Evolutionary conservation across 1,284 basidiomycete species (phyloP), one percentile per base, ranked within the genome.

Genomic region (Papiliotrema fonsecae): DNA sequence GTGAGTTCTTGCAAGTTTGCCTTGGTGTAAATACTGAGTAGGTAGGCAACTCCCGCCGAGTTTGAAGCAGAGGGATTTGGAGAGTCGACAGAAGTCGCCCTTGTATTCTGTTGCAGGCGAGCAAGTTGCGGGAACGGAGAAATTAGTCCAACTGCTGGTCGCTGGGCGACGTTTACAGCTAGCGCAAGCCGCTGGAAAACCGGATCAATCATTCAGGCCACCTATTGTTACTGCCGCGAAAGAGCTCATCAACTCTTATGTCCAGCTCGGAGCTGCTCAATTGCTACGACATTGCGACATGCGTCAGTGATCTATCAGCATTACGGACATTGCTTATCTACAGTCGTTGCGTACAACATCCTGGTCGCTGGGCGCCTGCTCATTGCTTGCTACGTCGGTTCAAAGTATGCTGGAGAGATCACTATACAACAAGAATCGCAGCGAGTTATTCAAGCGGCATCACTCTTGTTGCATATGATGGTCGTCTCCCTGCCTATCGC

Each of bases 261-360:
- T 43, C 28, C 41, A 43, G 41, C 28, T 43, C 5, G 41, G 41
- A 6, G 41, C 41, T 14, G 27, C 41, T 30, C 41, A 43, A 26
- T 26, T 43, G n/a, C 41, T 43, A 19, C 41, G 41, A 9, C 41
- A 43, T 22, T 43, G 41, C 22, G 41, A 43, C 16, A 43, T 43
- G 41, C 41, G 41, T 43, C 18, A 43, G 41, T 43, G 28, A 28
- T 3, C 18, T 30, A 26, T 27, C n/a, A 6, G 6, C 22, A 13
- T 27, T 3, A 31, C n/a, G 3, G n/a, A n/a, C n/a, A n/a, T n/a
- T 6, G 41, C 41, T 43, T 14, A 43, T 36, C 6, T 5, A 3
- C 25, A 43, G 41, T 43, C 28, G 41, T 43, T 14, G 41, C 41
- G 3, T 43, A 43, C 28, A 43, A 43, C 28, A 43, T 43, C 41